Conservation (phyloP, 23 red algal genomes). For the Pyropia yezoensis region DNA sequence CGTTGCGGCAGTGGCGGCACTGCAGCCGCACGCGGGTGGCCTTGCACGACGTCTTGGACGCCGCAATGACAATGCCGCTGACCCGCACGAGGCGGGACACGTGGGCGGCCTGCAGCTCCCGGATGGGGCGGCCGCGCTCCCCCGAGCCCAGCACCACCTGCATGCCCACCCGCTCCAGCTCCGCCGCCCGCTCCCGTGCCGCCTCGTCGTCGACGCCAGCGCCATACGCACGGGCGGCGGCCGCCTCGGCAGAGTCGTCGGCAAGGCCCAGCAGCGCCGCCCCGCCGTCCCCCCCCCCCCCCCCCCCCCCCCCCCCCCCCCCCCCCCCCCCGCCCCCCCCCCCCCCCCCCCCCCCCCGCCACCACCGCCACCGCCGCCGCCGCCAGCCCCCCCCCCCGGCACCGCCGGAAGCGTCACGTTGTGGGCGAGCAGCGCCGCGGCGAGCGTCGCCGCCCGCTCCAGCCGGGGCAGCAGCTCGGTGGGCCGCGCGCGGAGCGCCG, state of each 20-base stretch:
- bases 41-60: slow-evolving; percentile 76
- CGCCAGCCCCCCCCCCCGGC: too few species aligned
- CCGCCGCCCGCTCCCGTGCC: slow-evolving; percentile 6
- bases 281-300: too few species aligned
- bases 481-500: slow-evolving; percentile 46
- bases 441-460: slow-evolving; percentile 46
- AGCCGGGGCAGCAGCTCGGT: slow-evolving; percentile 27
- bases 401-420: too few species aligned
- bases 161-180: slow-evolving; percentile 34
- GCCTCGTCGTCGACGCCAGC: slow-evolving; percentile 10
- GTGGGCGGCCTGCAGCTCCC: slow-evolving; percentile 56
- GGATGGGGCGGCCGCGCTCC: slow-evolving; percentile 43
- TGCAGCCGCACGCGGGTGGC: slow-evolving; percentile 50
- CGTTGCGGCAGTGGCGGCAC: slow-evolving; percentile 79
- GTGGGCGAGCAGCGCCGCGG: slow-evolving; percentile 20
- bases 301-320: too few species aligned
- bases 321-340: too few species aligned
- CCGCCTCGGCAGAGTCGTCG: too few species aligned
- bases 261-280: too few species aligned
- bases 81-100: slow-evolving; percentile 65
- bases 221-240: too few species aligned
- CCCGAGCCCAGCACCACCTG: slow-evolving; percentile 49
- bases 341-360: too few species aligned
- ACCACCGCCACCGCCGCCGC: too few species aligned
- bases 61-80: slow-evolving; percentile 85